Evolutionary conservation across 768 basidiomycete genomes (phyloP).

Genomic region (Russula dissimulans): DNA sequence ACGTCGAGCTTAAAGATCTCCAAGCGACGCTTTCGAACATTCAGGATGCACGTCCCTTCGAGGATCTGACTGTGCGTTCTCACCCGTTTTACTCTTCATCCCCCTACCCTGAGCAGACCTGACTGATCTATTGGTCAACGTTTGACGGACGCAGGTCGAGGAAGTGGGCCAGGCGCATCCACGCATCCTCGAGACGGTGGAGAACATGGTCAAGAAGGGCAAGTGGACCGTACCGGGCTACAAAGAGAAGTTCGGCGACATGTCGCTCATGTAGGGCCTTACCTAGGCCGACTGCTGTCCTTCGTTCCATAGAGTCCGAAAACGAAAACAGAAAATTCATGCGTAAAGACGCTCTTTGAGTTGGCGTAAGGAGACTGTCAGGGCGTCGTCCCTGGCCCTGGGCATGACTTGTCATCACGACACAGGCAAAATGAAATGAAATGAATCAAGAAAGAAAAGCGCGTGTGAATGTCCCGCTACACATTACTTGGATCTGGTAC

Average conservation of each 20-base stretch:
- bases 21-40: constrained; percentile 94
- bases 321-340: not conserved
- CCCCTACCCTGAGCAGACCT: not conserved
- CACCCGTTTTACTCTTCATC: not conserved
- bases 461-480: no score
- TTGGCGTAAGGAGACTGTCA: no score
- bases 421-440: no score
- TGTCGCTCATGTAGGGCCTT: constrained; percentile 71
- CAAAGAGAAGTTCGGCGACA: constrained; percentile 95
- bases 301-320: constrained; percentile 3
- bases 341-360: no score
- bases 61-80: constrained; percentile 82
- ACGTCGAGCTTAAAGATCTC: constrained; percentile 83
- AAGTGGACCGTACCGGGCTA: constrained; percentile 97
- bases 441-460: no score
- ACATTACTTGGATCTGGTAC: no score
- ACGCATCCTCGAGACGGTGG: constrained; percentile 81
- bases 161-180: constrained; percentile 92
- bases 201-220: constrained; percentile 94
- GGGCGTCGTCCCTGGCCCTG: no score
- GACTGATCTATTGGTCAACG: not conserved
- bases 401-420: no score
- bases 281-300: not conserved
- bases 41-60: constrained; percentile 93
- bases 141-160: constrained; percentile 46